A percentile compares a stretch with the other conserved stretches of the same genome.
These are phyloP conservation scores for Termitomyces sp. DNA, from an alignment of 768 basidiomycete species.

Conservation along the genomic window DNA sequence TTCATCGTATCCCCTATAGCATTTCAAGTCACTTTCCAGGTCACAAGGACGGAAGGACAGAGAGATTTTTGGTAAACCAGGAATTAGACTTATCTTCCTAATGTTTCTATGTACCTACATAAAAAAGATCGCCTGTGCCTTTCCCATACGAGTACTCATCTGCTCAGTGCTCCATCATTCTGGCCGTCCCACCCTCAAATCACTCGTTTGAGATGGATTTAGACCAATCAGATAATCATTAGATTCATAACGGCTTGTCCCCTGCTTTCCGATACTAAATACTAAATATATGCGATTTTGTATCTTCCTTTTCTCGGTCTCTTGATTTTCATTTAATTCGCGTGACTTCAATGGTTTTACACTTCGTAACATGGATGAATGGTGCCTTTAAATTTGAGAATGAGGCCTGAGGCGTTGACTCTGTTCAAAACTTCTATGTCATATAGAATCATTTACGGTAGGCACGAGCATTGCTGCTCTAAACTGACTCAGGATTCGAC, in stretches of 20 bases:
- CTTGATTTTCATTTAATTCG: no score
- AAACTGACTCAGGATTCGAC: not conserved
- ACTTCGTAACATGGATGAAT: no score
- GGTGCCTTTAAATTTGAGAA: no score
- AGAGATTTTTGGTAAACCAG: not conserved
- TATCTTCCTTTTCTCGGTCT: no score
- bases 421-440: not conserved
- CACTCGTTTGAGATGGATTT: not conserved
- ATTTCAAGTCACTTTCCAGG: not conserved
- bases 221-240: not conserved
- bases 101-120: not conserved
- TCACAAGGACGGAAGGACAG: not conserved
- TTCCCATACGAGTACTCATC: not conserved
- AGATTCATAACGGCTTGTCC: no score
- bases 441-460: constrained; percentile 7
- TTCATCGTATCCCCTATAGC: constrained; percentile 1
- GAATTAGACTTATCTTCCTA: not conserved
- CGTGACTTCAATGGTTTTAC: no score
- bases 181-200: not conserved
- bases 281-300: no score
- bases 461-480: constrained; percentile 28
- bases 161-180: not conserved
- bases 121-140: not conserved
- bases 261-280: no score
- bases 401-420: not conserved